Base-by-base conservation (phyloP, 257 asterid species). In the Solanum pennellii region DNA sequence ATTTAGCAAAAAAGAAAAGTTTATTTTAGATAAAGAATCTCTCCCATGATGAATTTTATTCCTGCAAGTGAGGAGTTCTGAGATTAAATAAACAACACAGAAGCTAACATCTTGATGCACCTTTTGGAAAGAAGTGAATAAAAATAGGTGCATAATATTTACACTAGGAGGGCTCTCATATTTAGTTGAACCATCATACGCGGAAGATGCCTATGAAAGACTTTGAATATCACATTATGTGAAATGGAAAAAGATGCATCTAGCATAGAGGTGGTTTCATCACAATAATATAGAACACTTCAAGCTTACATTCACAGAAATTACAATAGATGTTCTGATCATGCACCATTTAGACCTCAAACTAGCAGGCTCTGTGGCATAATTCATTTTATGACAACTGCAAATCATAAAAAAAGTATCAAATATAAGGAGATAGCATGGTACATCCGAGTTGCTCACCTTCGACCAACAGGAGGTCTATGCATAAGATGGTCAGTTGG, bases 401-500 rank as follows among this genome's bases (percentile, higher is more conserved):
- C 31, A 49, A 29, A 20, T 82, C 66, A 49, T 82, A 31, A 49
- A 82, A 29, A 49, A 20, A 56, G 49, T 10, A 49, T 82, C 69
- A 49, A 41, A 49, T 18, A n/a, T 20, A 49, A 82, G 85, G 69
- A 82, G 71, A 49, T 82, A 31, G 41, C 27, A 29, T 82, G 27
- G 27, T 31, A 82, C 18, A 82, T 82, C 15, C 8, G 71, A 49
- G 71, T 82, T 29, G 39, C 91, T 71, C 88, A 94, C 99, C 98
- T 96, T 87, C 99, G 96, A 68, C 98, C 99, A 88, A 97, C 99
- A 62, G 99, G 99, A 87, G 93, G 86, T 92, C 99, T 91, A 77
- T 89, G 93, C 99, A 97, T 97, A 66, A 95, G 97, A 86, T 93
- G 94, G 88, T 95, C 97, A 9, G 99, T 97, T 90, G 99, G 99